phyloP scores from a whole-genome alignment of 176 grass and related monocot species.

The Hordeum marinum region DNA sequence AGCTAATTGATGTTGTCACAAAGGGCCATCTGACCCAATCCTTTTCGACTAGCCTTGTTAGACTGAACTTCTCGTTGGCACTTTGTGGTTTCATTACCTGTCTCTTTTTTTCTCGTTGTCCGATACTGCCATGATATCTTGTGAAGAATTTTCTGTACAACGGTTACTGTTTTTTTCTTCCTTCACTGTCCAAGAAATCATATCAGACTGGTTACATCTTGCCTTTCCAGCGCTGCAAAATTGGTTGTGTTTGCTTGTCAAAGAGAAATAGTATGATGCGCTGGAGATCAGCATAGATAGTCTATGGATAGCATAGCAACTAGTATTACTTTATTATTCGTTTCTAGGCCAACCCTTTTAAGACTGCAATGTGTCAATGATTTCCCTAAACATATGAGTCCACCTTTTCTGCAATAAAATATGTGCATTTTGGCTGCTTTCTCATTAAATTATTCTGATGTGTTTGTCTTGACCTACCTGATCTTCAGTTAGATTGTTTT shows the following conservation, averaged over 20 bases:
- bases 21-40: conserved; percentile 11
- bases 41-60: conserved; percentile 42
- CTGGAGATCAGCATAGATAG: not conserved
- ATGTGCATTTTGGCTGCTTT: conserved; percentile 4
- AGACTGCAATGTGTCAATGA: not conserved
- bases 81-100: conserved; percentile 21
- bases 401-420: conserved; percentile 7
- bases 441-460: not conserved
- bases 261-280: not conserved
- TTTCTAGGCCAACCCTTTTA: conserved; percentile 8
- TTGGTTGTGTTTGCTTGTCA: conserved; percentile 35
- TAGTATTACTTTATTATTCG: conserved; percentile 1
- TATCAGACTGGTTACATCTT: not conserved
- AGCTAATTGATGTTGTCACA: conserved; percentile 18
- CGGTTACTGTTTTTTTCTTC: conserved; percentile 20
- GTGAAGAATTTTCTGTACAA: conserved; percentile 11
- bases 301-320: not conserved
- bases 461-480: not conserved
- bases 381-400: conserved; percentile 1
- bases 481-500: not conserved
- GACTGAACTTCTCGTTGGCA: conserved; percentile 36
- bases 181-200: conserved; percentile 12
- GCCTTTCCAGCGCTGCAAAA: conserved; percentile 39
- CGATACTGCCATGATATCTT: conserved; percentile 1
- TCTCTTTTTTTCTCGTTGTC: not conserved